Base-by-base conservation (phyloP, 371 early-diverging fungal species). In the Apophysomyces elegans region DNA sequence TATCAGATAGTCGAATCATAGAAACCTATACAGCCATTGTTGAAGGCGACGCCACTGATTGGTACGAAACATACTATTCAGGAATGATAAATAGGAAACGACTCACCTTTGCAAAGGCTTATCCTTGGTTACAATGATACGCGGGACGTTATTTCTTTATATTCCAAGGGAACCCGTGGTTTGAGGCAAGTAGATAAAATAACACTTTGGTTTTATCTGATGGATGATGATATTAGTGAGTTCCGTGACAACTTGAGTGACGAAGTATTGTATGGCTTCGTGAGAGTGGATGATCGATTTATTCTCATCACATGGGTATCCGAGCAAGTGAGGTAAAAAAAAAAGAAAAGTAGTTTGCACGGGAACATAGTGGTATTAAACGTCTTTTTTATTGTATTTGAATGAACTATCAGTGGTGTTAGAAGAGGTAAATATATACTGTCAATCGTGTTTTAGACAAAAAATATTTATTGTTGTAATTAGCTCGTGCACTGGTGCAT, bases 401-500 rank as follows among this genome's bases (percentile, higher is more conserved):
- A 38, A 41, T 44, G 60, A 18, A 37, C 14, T 32, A 59, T 36
- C 65, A 90, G 90, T 78, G 88, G 88, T 61, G 85, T 86, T 11
- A 77, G 85, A 62, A 76, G 88, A 84, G 85, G 86, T 85, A 81
- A 56, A 56, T 50, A 50, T 6, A 18, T 4, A 5, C 46, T n/a
- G 46, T 6, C n/a, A 50, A 50, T 9, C 8, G n/a, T 18, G 32
- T 21, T 69, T 21, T n/a, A 46, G 21, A 21, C 39, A 21, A 11
- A 16, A 16, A n/a, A 9, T 21, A 61, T 13, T 32, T 21, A 35
- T 32, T 5, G 63, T 32, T 66, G 58, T 45, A 2, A 37, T 58
- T 71, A 84, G 90, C 91, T 16, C 83, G 90, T 64, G 87, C 88
- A 37, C 75, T 91, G 36, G 90, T 91, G 36, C 91, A 91, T 64